Evolutionary conservation across 2,329 filamentous ascomycete genomes (phyloP).

Genomic region (Arthrobotrys megalospora): DNA sequence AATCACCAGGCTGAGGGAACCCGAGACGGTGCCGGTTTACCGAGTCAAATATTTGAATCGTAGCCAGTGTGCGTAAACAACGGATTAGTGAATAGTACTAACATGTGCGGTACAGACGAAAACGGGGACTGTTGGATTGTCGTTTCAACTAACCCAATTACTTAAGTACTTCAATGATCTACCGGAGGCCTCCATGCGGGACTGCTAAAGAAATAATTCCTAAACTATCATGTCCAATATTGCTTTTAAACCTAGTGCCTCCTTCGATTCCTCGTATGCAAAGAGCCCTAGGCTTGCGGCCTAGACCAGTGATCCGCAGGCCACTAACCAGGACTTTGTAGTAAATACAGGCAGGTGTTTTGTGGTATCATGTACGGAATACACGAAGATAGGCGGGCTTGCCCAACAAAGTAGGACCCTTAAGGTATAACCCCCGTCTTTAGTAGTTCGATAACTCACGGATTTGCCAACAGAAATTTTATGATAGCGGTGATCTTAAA

Average conservation of each 20-base stretch:
- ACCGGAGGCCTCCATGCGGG: too few relatives aligned
- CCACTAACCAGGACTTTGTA: background rate
- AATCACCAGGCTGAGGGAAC: constrained; percentile 14
- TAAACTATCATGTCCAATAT: too few relatives aligned
- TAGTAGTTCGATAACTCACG: constrained; percentile 3
- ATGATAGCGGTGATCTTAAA: constrained; percentile 6
- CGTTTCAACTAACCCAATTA: too few relatives aligned
- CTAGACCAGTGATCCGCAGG: background rate
- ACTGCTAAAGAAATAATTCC: too few relatives aligned
- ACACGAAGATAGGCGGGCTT: constrained; percentile 5
- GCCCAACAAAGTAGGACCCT: constrained; percentile 47
- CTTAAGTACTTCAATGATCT: too few relatives aligned
- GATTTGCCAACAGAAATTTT: constrained; percentile 1
- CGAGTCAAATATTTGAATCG: constrained; percentile 1
- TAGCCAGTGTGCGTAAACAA: too few relatives aligned
- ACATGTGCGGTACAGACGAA: too few relatives aligned
- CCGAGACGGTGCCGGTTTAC: constrained; percentile 49
- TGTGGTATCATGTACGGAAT: background rate
- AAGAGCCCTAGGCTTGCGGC: background rate
- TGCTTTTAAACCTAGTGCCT: too few relatives aligned
- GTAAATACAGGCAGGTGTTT: constrained; percentile 6
- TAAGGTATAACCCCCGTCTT: constrained; percentile 6
- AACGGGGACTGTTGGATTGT: too few relatives aligned
- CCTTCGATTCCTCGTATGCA: background rate
- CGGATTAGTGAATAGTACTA: too few relatives aligned